phyloP scores from a whole-genome alignment of 1,139 yeast genomes.

The Protomyces arabidopsidicola region DNA sequence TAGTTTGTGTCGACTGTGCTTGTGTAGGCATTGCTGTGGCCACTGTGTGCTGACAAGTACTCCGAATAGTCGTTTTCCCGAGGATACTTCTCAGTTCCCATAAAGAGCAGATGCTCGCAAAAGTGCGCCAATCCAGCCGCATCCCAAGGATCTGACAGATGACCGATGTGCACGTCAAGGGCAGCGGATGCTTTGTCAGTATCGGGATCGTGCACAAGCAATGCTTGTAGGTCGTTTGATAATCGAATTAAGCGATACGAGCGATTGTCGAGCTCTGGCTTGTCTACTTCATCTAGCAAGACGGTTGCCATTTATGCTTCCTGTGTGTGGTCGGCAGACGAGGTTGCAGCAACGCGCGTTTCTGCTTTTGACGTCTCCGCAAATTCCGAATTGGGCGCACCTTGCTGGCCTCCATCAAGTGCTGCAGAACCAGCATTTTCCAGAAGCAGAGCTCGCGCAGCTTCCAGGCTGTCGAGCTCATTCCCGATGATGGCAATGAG shows the following conservation, averaged over 20 bases:
- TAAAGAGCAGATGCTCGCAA: slow-evolving; percentile 88
- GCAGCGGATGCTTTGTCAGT: slow-evolving; percentile 93
- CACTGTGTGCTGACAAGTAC: slow-evolving; percentile 67
- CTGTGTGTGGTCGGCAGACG: not conserved
- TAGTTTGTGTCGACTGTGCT: slow-evolving; percentile 86
- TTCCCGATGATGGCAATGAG: not conserved
- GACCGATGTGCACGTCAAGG: slow-evolving; percentile 83
- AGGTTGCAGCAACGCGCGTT: not conserved
- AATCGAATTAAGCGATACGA: slow-evolving; percentile 61
- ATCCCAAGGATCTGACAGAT: slow-evolving; percentile 70
- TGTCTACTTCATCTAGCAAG: slow-evolving; percentile 8
- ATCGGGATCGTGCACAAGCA: slow-evolving; percentile 75
- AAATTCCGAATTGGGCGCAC: not conserved
- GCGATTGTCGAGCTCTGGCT: slow-evolving; percentile 24
- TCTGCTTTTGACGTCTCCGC: not conserved
- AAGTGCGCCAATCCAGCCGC: slow-evolving; percentile 91
- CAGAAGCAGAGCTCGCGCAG: not conserved
- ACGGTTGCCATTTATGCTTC: not conserved
- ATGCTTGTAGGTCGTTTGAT: slow-evolving; percentile 63
- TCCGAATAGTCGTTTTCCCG: slow-evolving; percentile 81
- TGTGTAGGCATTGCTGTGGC: slow-evolving; percentile 76
- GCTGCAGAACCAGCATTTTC: too few relatives aligned
- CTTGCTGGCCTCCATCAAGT: too few relatives aligned
- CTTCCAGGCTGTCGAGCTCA: not conserved
- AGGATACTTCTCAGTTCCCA: slow-evolving; percentile 96